A percentile compares a stretch with the other conserved stretches of the same genome.
Conservation (phyloP, 75 land plant genomes). For the Pinus tabuliformis region DNA sequence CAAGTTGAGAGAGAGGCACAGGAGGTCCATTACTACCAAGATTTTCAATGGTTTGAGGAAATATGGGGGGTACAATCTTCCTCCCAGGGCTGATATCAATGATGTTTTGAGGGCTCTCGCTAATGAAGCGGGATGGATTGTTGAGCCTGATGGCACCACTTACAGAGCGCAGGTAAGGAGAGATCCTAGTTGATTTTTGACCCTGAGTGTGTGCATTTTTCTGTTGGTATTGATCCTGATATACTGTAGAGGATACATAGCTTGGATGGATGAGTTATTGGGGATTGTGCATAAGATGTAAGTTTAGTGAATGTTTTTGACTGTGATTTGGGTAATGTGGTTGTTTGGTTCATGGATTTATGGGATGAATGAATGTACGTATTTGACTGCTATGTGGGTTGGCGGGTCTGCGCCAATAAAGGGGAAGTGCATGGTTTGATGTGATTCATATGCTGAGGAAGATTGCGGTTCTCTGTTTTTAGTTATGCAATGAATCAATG, state of each 20-base stretch:
- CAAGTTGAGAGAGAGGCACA: conserved; percentile 55
- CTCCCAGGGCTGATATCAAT: conserved; percentile 69
- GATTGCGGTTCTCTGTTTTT: too few species aligned
- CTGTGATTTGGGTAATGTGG: not conserved
- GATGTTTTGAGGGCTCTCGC: conserved; percentile 63
- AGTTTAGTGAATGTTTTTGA: too few species aligned
- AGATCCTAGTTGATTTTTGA: not conserved
- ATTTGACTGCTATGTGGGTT: not conserved
- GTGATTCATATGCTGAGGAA: too few species aligned
- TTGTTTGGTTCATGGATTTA: not conserved
- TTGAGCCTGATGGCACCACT: conserved; percentile 65
- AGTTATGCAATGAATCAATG: too few species aligned
- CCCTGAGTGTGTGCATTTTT: not conserved
- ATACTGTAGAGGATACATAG: not conserved
- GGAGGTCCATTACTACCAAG: conserved; percentile 61
- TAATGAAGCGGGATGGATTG: conserved; percentile 63
- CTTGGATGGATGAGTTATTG: not conserved
- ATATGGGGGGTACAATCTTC: conserved; percentile 62
- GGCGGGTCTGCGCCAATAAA: not conserved
- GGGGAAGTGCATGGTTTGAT: too few species aligned
- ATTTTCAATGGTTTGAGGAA: conserved; percentile 60
- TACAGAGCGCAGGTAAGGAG: conserved; percentile 29
- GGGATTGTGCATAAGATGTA: too few species aligned
- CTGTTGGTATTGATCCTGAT: conserved; percentile 2
- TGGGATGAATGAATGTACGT: not conserved